These are phyloP conservation scores for Sporisorium reilianum DNA, from an alignment of 1,284 basidiomycete species.

Conservation along the genomic window DNA sequence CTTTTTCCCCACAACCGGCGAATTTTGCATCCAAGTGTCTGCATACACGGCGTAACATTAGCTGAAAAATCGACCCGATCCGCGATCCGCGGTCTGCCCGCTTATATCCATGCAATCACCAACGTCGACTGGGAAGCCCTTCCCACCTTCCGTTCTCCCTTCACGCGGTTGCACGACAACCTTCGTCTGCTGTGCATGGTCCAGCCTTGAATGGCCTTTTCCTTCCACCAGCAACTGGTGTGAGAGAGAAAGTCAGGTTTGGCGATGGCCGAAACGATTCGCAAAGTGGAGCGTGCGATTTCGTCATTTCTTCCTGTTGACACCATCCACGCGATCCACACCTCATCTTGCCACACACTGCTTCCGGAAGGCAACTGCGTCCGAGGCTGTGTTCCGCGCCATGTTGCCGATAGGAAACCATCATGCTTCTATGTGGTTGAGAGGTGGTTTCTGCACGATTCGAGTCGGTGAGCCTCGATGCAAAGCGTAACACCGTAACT, in stretches of 20 bases:
- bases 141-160: no score
- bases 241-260: no score
- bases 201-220: no score
- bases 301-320: slow-evolving; percentile 4
- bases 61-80: neutral
- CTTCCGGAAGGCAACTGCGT: neutral
- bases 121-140: no score
- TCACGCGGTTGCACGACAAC: no score
- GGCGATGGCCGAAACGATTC: neutral
- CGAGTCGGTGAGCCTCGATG: no score
- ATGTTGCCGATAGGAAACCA: neutral
- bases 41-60: neutral
- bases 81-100: slow-evolving; percentile 5
- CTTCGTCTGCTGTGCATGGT: no score
- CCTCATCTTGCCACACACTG: neutral
- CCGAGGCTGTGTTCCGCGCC: neutral
- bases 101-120: neutral
- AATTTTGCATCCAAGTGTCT: neutral
- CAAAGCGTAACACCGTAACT: neutral
- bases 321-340: neutral
- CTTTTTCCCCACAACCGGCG: slow-evolving; percentile 4
- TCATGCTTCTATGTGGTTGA: neutral
- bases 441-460: no score
- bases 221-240: no score
- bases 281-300: neutral